phyloP scores from a whole-genome alignment of 352 stramenopile species.

The Hyaloperonospora arabidopsidis region DNA sequence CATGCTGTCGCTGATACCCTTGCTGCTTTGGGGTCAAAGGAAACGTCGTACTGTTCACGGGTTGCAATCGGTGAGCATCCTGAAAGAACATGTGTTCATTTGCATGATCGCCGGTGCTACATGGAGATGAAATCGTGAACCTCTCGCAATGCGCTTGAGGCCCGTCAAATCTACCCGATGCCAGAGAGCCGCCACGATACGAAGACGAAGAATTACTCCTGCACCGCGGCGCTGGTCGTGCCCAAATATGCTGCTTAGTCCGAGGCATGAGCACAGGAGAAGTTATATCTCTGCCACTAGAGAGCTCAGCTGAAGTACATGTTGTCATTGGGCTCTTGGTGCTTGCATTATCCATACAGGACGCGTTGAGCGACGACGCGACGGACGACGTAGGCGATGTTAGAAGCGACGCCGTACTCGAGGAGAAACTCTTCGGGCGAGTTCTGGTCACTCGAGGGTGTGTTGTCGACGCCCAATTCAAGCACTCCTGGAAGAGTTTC shows the following conservation, averaged over 20 bases:
- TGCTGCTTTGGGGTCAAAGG: conserved; percentile 16
- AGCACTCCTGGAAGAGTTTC: conserved; percentile 50
- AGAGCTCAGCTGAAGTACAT: conserved; percentile 21
- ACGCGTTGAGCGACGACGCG: conserved; percentile 49
- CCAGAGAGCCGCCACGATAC: conserved; percentile 26
- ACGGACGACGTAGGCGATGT: conserved; percentile 67
- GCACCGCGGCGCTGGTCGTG: conserved; percentile 16
- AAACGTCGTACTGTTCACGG: conserved; percentile 21
- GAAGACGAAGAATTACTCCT: conserved; percentile 41
- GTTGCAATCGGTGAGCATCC: conserved; percentile 18
- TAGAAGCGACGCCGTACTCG: conserved; percentile 46
- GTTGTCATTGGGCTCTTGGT: conserved; percentile 27
- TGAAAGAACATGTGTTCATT: conserved; percentile 27
- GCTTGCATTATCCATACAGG: conserved; percentile 38
- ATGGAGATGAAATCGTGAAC: conserved; percentile 18
- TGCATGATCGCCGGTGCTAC: conserved; percentile 12
- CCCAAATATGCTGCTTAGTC: conserved; percentile 30
- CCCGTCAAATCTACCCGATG: conserved; percentile 25
- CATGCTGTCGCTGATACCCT: conserved; percentile 22
- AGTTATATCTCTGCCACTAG: conserved; percentile 16
- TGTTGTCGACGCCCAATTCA: conserved; percentile 19
- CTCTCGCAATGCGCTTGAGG: conserved; percentile 16
- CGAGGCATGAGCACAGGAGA: conserved; percentile 30
- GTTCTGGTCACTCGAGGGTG: conserved; percentile 14
- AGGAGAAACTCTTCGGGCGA: conserved; percentile 58